These are phyloP conservation scores for Asterella californica DNA, from an alignment of 225 moss, liverwort and hornwort species.

Conservation along the genomic window DNA sequence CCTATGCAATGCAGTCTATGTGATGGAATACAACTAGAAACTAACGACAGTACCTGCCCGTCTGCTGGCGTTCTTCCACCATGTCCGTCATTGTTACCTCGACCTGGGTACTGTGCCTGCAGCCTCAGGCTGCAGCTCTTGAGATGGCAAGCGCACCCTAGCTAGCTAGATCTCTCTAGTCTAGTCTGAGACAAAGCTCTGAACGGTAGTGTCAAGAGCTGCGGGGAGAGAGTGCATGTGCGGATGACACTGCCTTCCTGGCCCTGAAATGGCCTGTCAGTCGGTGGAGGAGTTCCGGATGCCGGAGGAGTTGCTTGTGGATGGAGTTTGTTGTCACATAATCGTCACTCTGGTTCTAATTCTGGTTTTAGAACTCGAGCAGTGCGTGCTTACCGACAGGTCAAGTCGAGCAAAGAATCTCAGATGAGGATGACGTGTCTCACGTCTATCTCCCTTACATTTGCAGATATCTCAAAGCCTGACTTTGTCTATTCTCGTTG, in stretches of 20 bases:
- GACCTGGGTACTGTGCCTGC: not conserved
- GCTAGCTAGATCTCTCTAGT: not conserved
- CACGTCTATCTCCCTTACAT: too few species aligned
- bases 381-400: too few species aligned
- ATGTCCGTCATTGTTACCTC: not conserved
- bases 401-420: not conserved
- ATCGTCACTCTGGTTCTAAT: too few species aligned
- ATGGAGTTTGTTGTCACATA: too few species aligned
- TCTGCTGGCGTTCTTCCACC: not conserved
- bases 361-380: too few species aligned
- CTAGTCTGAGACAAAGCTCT: not conserved
- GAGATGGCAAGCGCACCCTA: not conserved
- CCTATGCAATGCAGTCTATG: conserved; percentile 27
- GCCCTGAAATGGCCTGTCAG: not conserved
- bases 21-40: conserved; percentile 24
- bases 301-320: too few species aligned
- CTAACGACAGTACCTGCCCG: not conserved
- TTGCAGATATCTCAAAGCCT: not conserved
- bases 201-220: not conserved
- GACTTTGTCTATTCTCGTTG: not conserved
- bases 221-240: not conserved
- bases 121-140: not conserved
- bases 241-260: not conserved
- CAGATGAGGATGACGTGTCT: too few species aligned
- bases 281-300: too few species aligned